These are phyloP conservation scores for Calocybe gangraenosa DNA, from an alignment of 768 basidiomycete species.

Conservation along the genomic window DNA sequence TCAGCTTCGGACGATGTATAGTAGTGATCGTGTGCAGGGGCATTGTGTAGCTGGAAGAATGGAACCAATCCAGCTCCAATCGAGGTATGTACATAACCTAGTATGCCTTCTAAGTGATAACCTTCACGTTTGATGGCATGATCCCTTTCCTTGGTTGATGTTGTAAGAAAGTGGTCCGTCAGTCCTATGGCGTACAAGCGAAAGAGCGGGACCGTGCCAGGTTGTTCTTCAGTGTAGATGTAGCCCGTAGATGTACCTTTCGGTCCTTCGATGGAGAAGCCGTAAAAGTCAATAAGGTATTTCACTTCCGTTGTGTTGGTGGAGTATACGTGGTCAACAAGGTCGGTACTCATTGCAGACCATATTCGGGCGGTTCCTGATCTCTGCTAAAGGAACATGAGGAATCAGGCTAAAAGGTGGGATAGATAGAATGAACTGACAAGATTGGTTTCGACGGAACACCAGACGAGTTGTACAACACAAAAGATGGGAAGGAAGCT, in stretches of 20 bases:
- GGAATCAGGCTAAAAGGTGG: no score
- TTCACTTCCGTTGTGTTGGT: constrained; percentile 16
- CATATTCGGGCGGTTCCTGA: constrained; percentile 16
- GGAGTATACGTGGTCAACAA: constrained; percentile 21
- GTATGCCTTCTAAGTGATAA: constrained; percentile 17
- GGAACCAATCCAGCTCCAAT: constrained; percentile 15
- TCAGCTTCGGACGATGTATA: constrained; percentile 18
- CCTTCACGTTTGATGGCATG: constrained; percentile 17
- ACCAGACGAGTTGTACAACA: background rate
- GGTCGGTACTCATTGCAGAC: constrained; percentile 19
- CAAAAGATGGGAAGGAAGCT: background rate
- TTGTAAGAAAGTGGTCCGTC: constrained; percentile 19
- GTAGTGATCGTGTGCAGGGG: constrained; percentile 16
- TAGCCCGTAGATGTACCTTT: constrained; percentile 18
- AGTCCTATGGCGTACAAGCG: constrained; percentile 17
- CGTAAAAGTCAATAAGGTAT: constrained; percentile 19
- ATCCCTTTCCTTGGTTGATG: constrained; percentile 13
- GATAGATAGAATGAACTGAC: no score
- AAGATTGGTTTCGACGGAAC: no score
- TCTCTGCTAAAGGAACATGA: constrained; percentile 2
- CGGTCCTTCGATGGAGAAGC: constrained; percentile 17
- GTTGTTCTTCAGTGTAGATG: constrained; percentile 11
- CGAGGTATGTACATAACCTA: constrained; percentile 17
- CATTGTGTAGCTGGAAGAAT: constrained; percentile 17
- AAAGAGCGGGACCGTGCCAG: constrained; percentile 18